Evolutionary conservation across 768 basidiomycete species (phyloP), one percentile per base, ranked within the genome.

Genomic region (Tylopilus sp.): DNA sequence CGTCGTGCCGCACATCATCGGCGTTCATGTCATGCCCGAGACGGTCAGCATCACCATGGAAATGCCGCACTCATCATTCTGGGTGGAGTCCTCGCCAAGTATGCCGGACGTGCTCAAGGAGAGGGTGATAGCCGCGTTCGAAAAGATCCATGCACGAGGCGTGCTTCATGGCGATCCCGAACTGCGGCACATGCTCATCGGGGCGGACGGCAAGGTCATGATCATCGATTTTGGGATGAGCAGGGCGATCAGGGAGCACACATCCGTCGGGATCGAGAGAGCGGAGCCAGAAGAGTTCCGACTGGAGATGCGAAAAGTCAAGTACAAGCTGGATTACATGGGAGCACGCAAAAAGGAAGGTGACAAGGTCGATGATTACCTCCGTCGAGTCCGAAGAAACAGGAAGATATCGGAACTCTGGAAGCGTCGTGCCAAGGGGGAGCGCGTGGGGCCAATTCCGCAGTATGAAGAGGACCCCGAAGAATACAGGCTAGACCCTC

Each of bases 51-150:
- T 72, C 26, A 72, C 76, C 13, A 78, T 82, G 74, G 81, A 79
- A 57, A 68, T 78, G 16, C 85, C 85, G 1, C 81, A 85, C 57
- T 70, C 67, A 16, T 73, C 74, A 8, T 82, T 84, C 64, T 85
- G 85, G 83, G 75, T 83, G 54, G 78, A 84, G 56, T 80, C 85
- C 14, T 80, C 76, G 6, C 64, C 76, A 3, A 75, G 72, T 38
- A 85, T 86, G 83, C 82, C 84, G 4, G 58, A 65, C 8, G 64
- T 74, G 12, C 66, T 84, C 48, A 86, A 86, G 65, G 71, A 77
- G 50, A 71, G 71, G 29, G 77, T 79, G 52, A 64, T 86, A 11
- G 71, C 72, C 4, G 79, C 83, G 11, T 80, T 78, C 55, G 66
- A 74, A 50, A 72, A 76, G 55, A 63, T 82, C 12, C 81, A 82